Evolutionary conservation across 768 basidiomycete genomes (phyloP).

Genomic region (Calocera viscosa): DNA sequence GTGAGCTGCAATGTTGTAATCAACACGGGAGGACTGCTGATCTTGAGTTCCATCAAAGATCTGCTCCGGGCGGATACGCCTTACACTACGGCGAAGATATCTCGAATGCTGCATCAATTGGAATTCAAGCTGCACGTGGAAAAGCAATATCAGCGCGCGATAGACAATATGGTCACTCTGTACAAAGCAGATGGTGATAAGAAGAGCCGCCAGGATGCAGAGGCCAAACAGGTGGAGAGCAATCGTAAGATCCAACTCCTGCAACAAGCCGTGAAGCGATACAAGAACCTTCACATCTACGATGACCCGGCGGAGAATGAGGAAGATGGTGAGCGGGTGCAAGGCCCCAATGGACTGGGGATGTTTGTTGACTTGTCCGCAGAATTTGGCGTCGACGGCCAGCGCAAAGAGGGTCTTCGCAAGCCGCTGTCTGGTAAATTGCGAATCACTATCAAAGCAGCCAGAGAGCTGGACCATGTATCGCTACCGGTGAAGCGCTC

Average conservation of each 20-base stretch:
- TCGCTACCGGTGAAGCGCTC: conserved; percentile 59
- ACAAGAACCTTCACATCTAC: conserved; percentile 89
- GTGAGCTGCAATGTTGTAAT: conserved; percentile 14
- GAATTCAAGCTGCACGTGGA: conserved; percentile 99
- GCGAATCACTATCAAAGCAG: conserved; percentile 74
- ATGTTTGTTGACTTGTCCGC: neutral
- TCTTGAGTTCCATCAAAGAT: conserved; percentile 36
- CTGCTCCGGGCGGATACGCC: conserved; percentile 96
- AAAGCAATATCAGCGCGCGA: conserved; percentile 93
- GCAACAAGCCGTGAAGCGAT: conserved; percentile 82
- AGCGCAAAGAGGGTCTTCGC: conserved; percentile 84
- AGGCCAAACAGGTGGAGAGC: conserved; percentile 85
- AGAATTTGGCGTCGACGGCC: conserved; percentile 55
- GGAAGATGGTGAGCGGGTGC: conserved; percentile 49
- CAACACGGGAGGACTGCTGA: neutral
- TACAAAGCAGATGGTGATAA: conserved; percentile 97
- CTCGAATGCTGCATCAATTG: conserved; percentile 93
- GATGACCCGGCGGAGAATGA: conserved; percentile 56
- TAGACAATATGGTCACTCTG: conserved; percentile 97
- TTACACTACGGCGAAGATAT: conserved; percentile 89
- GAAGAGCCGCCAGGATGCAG: conserved; percentile 84
- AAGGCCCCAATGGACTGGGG: neutral
- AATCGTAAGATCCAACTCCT: conserved; percentile 93
- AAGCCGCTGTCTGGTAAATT: conserved; percentile 91
- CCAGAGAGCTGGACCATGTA: conserved; percentile 90